Percentiles rank a stretch among this genome's conserved stretches.
Conservation (phyloP, 768 basidiomycete species). For the Leccinum pellstonianum region DNA sequence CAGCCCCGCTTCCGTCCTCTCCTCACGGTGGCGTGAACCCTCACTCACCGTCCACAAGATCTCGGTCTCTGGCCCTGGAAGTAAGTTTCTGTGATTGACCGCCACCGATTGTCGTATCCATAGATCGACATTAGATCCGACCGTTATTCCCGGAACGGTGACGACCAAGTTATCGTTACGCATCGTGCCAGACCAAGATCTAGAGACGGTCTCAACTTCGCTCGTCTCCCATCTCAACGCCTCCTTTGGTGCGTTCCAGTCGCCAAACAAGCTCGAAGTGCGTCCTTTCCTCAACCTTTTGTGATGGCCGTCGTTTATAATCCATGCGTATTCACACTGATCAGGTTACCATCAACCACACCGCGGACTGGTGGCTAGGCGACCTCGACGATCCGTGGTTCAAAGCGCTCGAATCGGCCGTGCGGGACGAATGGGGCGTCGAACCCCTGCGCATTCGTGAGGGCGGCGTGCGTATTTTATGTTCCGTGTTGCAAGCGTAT, state of each 20-base stretch:
- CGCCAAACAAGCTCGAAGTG: slow-evolving; percentile 74
- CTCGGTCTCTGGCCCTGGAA: slow-evolving; percentile 76
- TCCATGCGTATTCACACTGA: background rate
- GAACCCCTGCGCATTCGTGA: slow-evolving; percentile 87
- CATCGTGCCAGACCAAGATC: slow-evolving; percentile 90
- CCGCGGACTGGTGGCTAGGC: slow-evolving; percentile 96
- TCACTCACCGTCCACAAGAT: slow-evolving; percentile 88
- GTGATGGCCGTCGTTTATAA: background rate
- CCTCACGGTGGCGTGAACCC: slow-evolving; percentile 86
- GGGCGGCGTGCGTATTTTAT: slow-evolving; percentile 68
- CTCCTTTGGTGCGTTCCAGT: slow-evolving; percentile 58
- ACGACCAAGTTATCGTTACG: slow-evolving; percentile 86
- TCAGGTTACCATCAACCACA: slow-evolving; percentile 77
- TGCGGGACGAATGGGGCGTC: slow-evolving; percentile 84
- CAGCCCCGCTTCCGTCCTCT: slow-evolving; percentile 63
- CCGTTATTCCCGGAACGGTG: slow-evolving; percentile 85
- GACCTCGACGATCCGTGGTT: slow-evolving; percentile 85
- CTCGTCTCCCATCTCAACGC: slow-evolving; percentile 57
- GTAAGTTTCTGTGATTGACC: slow-evolving; percentile 39
- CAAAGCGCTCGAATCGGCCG: slow-evolving; percentile 76
- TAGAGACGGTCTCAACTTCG: slow-evolving; percentile 62
- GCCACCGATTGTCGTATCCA: background rate
- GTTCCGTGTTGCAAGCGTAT: background rate
- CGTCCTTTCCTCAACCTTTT: background rate
- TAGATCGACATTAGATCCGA: slow-evolving; percentile 53